These are phyloP conservation scores for Ophiostoma piceae DNA, from an alignment of 2,329 filamentous ascomycete genomes.

Conservation along the genomic window DNA sequence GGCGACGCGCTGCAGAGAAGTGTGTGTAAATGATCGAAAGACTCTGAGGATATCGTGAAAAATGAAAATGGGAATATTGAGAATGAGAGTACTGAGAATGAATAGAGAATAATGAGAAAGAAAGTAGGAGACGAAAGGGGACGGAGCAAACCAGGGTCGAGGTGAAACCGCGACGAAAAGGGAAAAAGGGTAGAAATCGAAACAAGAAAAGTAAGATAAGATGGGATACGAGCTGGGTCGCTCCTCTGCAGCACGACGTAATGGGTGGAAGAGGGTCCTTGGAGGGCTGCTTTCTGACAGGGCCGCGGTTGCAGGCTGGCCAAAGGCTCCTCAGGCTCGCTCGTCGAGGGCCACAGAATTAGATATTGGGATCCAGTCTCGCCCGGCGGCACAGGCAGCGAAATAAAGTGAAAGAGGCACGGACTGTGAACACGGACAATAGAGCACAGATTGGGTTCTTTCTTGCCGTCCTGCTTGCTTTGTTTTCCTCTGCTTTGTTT, in stretches of 20 bases:
- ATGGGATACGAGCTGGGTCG: constrained; percentile 3
- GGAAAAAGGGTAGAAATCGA: constrained; percentile 9
- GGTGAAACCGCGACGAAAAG: constrained; percentile 6
- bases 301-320: background rate
- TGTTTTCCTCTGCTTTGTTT: no score
- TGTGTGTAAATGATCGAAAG: background rate
- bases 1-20: background rate
- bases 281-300: background rate
- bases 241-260: background rate
- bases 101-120: background rate
- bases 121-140: background rate
- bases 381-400: background rate
- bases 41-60: background rate
- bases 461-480: background rate
- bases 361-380: background rate
- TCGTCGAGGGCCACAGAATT: background rate
- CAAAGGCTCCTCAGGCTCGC: background rate
- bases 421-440: background rate
- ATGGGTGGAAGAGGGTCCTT: background rate
- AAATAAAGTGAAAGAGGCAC: background rate
- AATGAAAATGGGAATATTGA: background rate
- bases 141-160: background rate
- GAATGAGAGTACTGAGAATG: background rate
- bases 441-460: background rate
- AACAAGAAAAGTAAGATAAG: constrained; percentile 15